Conservation (phyloP, 768 basidiomycete genomes). For the Calocybe cyanea region DNA sequence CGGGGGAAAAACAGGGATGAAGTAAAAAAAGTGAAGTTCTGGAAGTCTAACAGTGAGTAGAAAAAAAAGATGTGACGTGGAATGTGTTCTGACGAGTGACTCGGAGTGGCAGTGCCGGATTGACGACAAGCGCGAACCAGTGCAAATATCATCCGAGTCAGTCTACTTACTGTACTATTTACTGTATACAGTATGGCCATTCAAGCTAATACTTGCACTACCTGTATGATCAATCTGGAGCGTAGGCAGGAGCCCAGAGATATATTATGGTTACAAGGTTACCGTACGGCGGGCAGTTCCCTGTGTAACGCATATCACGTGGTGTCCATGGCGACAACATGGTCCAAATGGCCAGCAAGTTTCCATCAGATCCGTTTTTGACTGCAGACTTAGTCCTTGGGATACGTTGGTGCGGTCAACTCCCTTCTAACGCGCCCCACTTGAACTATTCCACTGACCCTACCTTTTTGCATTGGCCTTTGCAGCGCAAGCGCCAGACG, state of each 20-base stretch:
- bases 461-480: slow-evolving; percentile 29
- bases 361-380: slow-evolving; percentile 5
- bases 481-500: slow-evolving; percentile 56
- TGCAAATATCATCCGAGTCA: no score
- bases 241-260: no score
- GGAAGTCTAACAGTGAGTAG: not conserved
- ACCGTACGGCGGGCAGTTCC: not conserved
- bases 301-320: slow-evolving; percentile 7
- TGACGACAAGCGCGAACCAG: no score
- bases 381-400: slow-evolving; percentile 4
- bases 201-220: no score
- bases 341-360: not conserved
- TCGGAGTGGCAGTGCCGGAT: no score
- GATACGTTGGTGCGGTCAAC: slow-evolving; percentile 13
- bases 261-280: slow-evolving; percentile 6
- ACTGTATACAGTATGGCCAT: no score
- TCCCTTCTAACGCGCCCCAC: slow-evolving; percentile 20
- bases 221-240: no score
- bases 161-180: no score
- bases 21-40: not conserved
- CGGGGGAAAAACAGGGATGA: slow-evolving; percentile 3
- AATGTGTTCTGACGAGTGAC: slow-evolving; percentile 7
- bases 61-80: slow-evolving; percentile 15
- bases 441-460: slow-evolving; percentile 20
- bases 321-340: slow-evolving; percentile 11